Conservation (phyloP, 768 basidiomycete species). For the Trametes cubensis region DNA sequence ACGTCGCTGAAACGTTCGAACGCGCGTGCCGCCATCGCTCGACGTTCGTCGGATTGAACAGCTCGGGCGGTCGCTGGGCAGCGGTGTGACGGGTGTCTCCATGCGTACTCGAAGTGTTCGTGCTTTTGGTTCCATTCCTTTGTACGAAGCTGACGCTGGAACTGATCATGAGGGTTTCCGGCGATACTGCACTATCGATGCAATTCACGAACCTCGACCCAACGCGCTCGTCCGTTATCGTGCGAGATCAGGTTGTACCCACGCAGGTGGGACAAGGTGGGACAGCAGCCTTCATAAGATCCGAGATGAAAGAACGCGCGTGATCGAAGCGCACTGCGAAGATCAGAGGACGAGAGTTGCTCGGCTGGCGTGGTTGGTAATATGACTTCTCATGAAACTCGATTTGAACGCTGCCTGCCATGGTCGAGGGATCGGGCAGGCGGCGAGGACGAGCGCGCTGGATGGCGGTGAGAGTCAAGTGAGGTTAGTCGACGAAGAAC, state of each 20-base stretch:
- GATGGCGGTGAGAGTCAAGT: not conserved
- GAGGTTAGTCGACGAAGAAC: conserved; percentile 9
- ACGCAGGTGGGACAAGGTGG: conserved; percentile 20
- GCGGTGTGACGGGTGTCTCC: not conserved
- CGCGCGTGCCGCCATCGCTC: conserved; percentile 3
- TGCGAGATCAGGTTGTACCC: conserved; percentile 12
- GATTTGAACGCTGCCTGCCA: not conserved
- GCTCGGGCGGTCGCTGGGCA: not conserved
- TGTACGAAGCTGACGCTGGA: conserved; percentile 1
- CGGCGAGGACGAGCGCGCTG: not conserved
- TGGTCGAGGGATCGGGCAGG: not conserved
- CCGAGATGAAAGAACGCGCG: conserved; percentile 24
- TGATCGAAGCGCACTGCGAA: conserved; percentile 14
- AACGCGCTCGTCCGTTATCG: conserved; percentile 11
- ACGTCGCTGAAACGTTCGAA: conserved; percentile 10
- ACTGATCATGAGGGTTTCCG: conserved; percentile 9
- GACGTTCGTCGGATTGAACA: not conserved
- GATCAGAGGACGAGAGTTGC: conserved; percentile 11
- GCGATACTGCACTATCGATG: conserved; percentile 14
- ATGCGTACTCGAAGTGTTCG: not conserved
- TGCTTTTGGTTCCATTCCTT: conserved; percentile 8
- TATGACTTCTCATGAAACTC: not conserved
- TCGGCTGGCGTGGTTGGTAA: conserved; percentile 10
- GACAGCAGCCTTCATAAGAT: conserved; percentile 21
- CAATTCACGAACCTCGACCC: conserved; percentile 15